Evolutionary conservation across 495 filamentous ascomycete species (phyloP).

Genomic region (Podospora sp.): DNA sequence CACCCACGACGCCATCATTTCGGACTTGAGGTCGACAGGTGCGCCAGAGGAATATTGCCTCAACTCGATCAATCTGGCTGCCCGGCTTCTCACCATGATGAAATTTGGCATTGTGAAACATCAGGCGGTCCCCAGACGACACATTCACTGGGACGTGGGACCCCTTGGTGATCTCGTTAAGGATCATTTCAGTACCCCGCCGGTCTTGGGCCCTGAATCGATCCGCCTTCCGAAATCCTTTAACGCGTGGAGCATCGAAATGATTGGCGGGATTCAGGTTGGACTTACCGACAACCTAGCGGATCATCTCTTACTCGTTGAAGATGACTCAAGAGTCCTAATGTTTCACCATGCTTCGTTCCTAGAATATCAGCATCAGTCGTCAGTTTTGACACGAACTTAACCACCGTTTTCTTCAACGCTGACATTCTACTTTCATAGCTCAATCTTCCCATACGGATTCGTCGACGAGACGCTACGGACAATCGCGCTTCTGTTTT

Average conservation of each 20-base stretch:
- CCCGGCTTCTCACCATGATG: constrained; percentile 26
- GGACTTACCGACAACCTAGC: constrained; percentile 49
- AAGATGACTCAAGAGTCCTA: constrained; percentile 42
- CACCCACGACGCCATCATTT: constrained; percentile 1
- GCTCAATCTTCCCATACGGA: background rate
- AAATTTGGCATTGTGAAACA: constrained; percentile 27
- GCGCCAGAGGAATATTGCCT: constrained; percentile 19
- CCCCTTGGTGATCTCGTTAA: constrained; percentile 17
- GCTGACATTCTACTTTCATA: background rate
- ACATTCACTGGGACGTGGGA: constrained; percentile 7
- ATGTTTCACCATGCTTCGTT: constrained; percentile 53
- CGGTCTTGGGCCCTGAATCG: constrained; percentile 21
- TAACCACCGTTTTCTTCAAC: background rate
- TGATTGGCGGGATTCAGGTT: constrained; percentile 45
- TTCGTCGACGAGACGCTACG: constrained; percentile 45
- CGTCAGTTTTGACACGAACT: background rate
- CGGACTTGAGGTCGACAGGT: constrained; percentile 7
- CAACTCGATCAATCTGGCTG: constrained; percentile 24
- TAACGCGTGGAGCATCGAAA: constrained; percentile 29
- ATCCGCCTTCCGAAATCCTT: constrained; percentile 33
- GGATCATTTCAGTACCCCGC: constrained; percentile 10
- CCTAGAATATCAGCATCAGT: constrained; percentile 31
- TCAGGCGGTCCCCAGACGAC: constrained; percentile 15
- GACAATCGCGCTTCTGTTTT: constrained; percentile 50
- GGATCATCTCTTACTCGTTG: constrained; percentile 48